These are phyloP conservation scores for Amanita brunnescens DNA, from an alignment of 768 basidiomycete genomes.

Conservation along the genomic window DNA sequence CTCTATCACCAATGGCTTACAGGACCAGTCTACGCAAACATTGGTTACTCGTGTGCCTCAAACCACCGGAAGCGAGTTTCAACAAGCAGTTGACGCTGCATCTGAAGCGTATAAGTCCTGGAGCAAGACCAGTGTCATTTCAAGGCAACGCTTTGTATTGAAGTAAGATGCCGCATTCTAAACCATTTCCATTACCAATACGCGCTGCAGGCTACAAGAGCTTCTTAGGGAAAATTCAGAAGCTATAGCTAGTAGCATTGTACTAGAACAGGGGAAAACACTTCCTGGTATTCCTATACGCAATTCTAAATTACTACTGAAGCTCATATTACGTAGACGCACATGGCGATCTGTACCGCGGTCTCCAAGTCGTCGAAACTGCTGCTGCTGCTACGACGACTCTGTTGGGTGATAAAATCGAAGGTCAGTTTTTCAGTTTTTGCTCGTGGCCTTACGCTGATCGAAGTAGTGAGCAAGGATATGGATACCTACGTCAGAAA, in stretches of 20 bases:
- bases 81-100: conserved; percentile 76
- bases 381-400: conserved; percentile 76
- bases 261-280: conserved; percentile 95
- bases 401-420: conserved; percentile 85
- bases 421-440: conserved; percentile 46
- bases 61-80: conserved; percentile 74
- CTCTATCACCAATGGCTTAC: conserved; percentile 4
- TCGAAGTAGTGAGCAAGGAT: conserved; percentile 68
- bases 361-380: conserved; percentile 81
- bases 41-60: conserved; percentile 86
- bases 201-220: conserved; percentile 63
- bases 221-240: conserved; percentile 81
- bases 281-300: conserved; percentile 48
- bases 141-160: conserved; percentile 79
- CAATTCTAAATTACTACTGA: background rate
- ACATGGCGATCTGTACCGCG: conserved; percentile 89
- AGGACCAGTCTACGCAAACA: conserved; percentile 75
- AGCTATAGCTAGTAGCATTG: conserved; percentile 81
- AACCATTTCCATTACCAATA: background rate
- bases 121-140: conserved; percentile 78
- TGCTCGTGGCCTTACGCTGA: conserved; percentile 1
- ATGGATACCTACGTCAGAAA: conserved; percentile 91
- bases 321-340: conserved; percentile 51
- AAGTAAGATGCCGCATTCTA: conserved; percentile 49
- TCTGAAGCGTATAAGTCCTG: conserved; percentile 82